phyloP scores from a whole-genome alignment of 495 filamentous ascomycete genomes.

The Aspergillus carlsbadensis region DNA sequence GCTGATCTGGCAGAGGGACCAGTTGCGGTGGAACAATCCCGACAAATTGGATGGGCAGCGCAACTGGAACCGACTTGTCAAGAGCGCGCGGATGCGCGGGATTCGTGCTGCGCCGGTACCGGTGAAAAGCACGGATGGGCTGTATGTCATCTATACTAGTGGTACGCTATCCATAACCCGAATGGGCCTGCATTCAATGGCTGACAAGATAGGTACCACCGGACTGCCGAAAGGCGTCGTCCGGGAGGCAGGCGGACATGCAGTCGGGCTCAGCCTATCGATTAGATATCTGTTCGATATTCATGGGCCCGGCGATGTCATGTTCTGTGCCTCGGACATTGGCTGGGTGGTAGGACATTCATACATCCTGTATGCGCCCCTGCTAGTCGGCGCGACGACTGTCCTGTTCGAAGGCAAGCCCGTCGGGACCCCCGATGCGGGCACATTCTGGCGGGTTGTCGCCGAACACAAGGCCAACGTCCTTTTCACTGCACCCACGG shows the following conservation, averaged over 20 bases:
- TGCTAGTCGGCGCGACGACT: conserved; percentile 81
- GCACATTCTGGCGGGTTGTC: conserved; percentile 83
- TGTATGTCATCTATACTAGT: conserved; percentile 91
- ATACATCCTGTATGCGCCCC: conserved; percentile 81
- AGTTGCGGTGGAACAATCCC: conserved; percentile 69
- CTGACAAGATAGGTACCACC: conserved; percentile 62
- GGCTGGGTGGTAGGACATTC: conserved; percentile 86
- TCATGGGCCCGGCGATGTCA: conserved; percentile 75
- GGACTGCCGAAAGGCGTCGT: conserved; percentile 87
- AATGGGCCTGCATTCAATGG: not conserved
- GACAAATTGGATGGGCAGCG: conserved; percentile 64
- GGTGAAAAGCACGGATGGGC: conserved; percentile 68
- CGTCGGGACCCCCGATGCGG: conserved; percentile 82
- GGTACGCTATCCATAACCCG: conserved; percentile 32
- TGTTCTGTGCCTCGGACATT: conserved; percentile 81
- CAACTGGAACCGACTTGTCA: conserved; percentile 75
- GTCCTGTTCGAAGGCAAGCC: conserved; percentile 93
- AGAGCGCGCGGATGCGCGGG: conserved; percentile 62
- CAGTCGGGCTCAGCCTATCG: conserved; percentile 77
- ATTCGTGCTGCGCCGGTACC: conserved; percentile 70
- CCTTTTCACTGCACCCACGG: conserved; percentile 84
- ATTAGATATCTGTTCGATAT: conserved; percentile 79
- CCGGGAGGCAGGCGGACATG: conserved; percentile 80
- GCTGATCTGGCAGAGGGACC: conserved; percentile 76
- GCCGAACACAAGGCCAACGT: conserved; percentile 81